A percentile compares a stretch with the other conserved stretches of the same genome.
phyloP scores from a whole-genome alignment of 2,329 filamentous ascomycete species.

The Orbilia ellipsospora region DNA sequence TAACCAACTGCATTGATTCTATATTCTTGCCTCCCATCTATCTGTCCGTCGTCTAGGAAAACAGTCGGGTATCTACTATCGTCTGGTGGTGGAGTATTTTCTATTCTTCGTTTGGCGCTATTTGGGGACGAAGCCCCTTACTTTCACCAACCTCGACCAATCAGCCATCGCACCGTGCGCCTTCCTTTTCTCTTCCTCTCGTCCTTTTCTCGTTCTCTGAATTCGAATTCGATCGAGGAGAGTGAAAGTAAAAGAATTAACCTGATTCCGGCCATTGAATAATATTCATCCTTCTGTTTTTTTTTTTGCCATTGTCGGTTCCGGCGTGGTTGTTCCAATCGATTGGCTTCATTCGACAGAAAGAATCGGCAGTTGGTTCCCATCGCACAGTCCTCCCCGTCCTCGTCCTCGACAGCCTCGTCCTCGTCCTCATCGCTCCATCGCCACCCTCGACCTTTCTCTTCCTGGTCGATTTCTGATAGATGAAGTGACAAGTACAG shows the following conservation, averaged over 20 bases:
- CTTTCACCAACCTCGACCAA: slow-evolving; percentile 31
- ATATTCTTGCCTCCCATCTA: too few relatives aligned
- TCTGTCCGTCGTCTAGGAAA: too few relatives aligned
- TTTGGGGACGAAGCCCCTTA: slow-evolving; percentile 51
- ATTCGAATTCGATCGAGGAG: background rate
- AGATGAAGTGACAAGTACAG: too few relatives aligned
- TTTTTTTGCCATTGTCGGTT: background rate
- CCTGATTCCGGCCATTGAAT: background rate
- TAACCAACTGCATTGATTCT: too few relatives aligned
- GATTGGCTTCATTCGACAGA: too few relatives aligned
- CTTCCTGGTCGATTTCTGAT: too few relatives aligned
- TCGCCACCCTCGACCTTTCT: too few relatives aligned
- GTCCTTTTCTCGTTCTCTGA: background rate
- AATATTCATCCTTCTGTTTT: background rate
- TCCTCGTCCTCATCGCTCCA: too few relatives aligned
- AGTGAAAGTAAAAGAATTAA: background rate
- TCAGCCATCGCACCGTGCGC: slow-evolving; percentile 14
- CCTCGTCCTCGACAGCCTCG: too few relatives aligned
- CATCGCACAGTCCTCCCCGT: too few relatives aligned
- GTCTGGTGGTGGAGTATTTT: slow-evolving; percentile 1
- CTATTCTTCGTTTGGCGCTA: slow-evolving; percentile 45
- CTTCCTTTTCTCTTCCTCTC: slow-evolving; percentile 19
- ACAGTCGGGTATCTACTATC: background rate
- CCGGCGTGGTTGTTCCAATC: background rate
- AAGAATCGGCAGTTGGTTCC: too few relatives aligned